Conservation (phyloP, 371 early-diverging fungal genomes). For the Lichtheimia ornata region DNA sequence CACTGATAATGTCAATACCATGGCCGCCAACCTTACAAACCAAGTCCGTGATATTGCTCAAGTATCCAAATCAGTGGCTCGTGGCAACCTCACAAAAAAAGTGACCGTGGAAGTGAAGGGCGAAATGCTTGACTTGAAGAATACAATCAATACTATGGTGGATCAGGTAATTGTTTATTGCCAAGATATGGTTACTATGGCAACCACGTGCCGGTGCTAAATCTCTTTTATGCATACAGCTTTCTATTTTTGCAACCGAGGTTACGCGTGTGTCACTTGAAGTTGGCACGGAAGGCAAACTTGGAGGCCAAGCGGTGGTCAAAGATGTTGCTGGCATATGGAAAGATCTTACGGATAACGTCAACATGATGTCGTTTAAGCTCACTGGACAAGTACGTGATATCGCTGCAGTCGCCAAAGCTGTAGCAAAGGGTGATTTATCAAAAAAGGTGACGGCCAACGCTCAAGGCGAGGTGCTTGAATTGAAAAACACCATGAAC, state of each 20-base stretch:
- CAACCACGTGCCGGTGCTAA: neutral
- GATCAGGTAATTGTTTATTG: constrained; percentile 42
- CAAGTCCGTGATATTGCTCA: constrained; percentile 65
- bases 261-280: constrained; percentile 62
- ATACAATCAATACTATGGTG: constrained; percentile 67
- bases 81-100: constrained; percentile 56
- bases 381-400: constrained; percentile 52
- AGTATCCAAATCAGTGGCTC: constrained; percentile 60
- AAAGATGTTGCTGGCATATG: constrained; percentile 63
- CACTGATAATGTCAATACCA: constrained; percentile 65
- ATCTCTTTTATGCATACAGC: constrained; percentile 17
- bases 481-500: constrained; percentile 51
- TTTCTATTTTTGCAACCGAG: constrained; percentile 65
- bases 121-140: constrained; percentile 65
- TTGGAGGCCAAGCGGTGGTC: constrained; percentile 68
- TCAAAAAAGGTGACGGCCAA: constrained; percentile 49
- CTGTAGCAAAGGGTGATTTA: constrained; percentile 49
- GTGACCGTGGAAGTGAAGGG: constrained; percentile 58
- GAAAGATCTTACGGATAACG: constrained; percentile 65
- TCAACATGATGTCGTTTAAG: constrained; percentile 56
- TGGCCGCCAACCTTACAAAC: constrained; percentile 60
- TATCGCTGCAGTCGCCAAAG: constrained; percentile 49
- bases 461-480: constrained; percentile 52
- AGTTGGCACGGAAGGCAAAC: constrained; percentile 53
- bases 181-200: neutral